A percentile compares a stretch with the other conserved stretches of the same genome.
phyloP scores from a whole-genome alignment of 1,284 basidiomycete species.

The Apiotrichum veenhuisii region DNA sequence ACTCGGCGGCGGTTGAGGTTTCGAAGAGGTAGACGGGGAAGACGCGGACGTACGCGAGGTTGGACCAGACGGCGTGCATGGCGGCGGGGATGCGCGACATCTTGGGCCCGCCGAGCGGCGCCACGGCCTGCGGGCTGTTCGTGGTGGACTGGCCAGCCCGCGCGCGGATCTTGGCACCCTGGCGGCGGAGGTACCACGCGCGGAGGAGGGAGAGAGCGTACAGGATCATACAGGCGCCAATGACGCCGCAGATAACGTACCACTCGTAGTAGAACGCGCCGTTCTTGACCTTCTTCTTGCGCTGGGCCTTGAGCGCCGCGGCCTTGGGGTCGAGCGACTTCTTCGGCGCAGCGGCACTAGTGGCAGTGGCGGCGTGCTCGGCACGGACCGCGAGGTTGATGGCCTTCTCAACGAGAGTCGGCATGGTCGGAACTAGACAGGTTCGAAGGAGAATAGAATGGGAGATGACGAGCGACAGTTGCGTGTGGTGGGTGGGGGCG shows the following conservation, averaged over 20 bases:
- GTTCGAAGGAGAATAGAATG: no score
- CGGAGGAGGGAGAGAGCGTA: conserved; percentile 3
- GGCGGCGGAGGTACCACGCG: conserved; percentile 10
- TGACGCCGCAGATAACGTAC: conserved; percentile 14
- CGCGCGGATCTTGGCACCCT: conserved; percentile 1
- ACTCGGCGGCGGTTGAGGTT: conserved; percentile 8
- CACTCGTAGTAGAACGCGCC: conserved; percentile 7
- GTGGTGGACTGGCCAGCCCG: background rate
- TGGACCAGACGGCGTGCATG: conserved; percentile 2
- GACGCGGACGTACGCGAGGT: conserved; percentile 19
- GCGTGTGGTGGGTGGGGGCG: background rate
- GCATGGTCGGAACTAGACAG: background rate
- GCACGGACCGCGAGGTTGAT: background rate
- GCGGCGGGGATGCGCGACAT: conserved; percentile 1
- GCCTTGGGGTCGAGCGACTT: background rate
- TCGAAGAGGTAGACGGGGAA: conserved; percentile 14
- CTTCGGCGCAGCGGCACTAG: background rate
- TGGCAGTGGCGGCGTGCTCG: background rate
- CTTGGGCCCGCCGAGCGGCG: background rate
- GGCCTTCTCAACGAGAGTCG: background rate
- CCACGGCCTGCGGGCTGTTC: background rate
- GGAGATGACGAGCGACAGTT: background rate
- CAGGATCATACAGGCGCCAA: conserved; percentile 2
- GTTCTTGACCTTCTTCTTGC: background rate
- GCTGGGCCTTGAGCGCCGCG: background rate